Base-by-base conservation (phyloP, 2,329 filamentous ascomycete genomes). In the Thielaviopsis punctulata region DNA sequence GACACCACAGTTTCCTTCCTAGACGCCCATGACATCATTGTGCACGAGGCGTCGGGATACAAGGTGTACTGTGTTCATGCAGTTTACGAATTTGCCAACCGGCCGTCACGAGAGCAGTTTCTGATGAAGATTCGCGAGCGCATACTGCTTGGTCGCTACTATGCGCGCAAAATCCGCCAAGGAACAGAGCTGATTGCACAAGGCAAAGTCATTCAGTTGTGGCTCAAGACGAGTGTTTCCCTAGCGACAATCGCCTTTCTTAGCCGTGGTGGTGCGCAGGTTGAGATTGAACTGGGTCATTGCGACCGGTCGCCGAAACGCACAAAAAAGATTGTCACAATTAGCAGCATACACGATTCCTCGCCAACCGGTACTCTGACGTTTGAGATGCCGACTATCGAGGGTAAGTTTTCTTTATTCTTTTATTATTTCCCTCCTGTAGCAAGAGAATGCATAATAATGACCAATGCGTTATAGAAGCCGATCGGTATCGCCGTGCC, bases 91-190 rank as follows among this genome's bases (percentile, higher is more conserved):
- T 55, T 55, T 24, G 45, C 48, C 9, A 50, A 52, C 33, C 46
- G 51, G 4, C 45, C 39, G 27, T 48, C 54, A n/a, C 33, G 51
- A 33, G 51, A 53, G 23, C 47, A 53, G 23, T 55, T 55, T n/a
- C 41, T 53, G 7, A 49, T 50, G 47, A 53, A 53, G 41, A 50
- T 53, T n/a, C 52, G 52, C n/a, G 52, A 53, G 21, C 52, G 52
- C 19, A 41, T 53, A 15, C 41, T 53, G 2, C 25, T 53, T 13
- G 52, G 52, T 2, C 47, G 52, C 1, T 53, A 53, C 25, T 53
- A 53, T 47, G 48, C 48, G 4, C 47, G 48, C 25, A 49, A 43
- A n/a, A 50, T 53, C 27, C 47, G 47, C 19, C 47, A 53, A 27
- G 47, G 25, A 10, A 19, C 24, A 18, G 48, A 50, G 18, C 19